phyloP scores from a whole-genome alignment of 257 asterid genomes.

The Fraxinus anomala region DNA sequence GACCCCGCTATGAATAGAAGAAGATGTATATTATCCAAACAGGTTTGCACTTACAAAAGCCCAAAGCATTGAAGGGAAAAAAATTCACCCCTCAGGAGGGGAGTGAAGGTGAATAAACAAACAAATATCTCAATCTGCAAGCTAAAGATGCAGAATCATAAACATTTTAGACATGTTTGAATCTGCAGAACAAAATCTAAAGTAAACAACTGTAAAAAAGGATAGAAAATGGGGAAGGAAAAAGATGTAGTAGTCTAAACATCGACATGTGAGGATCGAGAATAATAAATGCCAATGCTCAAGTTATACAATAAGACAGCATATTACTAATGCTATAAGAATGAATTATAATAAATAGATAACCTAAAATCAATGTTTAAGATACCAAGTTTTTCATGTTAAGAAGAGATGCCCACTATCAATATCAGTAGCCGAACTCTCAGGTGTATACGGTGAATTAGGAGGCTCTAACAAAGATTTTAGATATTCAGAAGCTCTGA shows the following conservation, averaged over 20 bases:
- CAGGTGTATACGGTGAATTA: constrained; percentile 47
- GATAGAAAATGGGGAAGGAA: neutral
- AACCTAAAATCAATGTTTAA: constrained; percentile 16
- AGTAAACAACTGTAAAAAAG: neutral
- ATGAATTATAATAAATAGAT: constrained; percentile 1
- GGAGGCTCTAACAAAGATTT: constrained; percentile 66
- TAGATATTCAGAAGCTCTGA: constrained; percentile 92
- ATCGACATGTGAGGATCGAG: neutral
- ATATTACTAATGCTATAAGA: neutral
- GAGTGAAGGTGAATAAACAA: constrained; percentile 7
- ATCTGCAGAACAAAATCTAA: neutral
- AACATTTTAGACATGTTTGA: neutral
- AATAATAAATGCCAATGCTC: neutral
- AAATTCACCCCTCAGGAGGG: no score
- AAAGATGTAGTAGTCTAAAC: neutral
- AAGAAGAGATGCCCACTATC: constrained; percentile 53
- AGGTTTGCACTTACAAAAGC: neutral
- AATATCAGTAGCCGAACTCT: constrained; percentile 30
- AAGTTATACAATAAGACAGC: neutral
- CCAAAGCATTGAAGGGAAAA: neutral
- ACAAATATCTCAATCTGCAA: neutral
- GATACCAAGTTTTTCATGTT: neutral
- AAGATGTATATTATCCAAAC: neutral
- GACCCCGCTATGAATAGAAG: neutral
- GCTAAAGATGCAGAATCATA: neutral